Evolutionary conservation across 129 eudicot species (phyloP).

Genomic region (Cynara cardunculus): DNA sequence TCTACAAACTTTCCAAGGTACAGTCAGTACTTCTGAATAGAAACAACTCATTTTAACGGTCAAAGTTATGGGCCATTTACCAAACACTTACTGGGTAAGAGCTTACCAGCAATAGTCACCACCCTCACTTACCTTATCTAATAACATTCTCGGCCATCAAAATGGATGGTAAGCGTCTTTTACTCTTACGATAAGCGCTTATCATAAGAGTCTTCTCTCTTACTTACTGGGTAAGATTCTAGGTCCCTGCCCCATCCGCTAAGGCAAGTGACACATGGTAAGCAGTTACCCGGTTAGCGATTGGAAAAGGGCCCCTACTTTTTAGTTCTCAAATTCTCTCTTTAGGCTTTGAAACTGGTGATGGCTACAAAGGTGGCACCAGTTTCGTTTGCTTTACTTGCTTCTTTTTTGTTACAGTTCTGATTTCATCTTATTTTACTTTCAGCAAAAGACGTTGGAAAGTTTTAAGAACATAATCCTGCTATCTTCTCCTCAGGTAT

Average conservation of each 20-base stretch:
- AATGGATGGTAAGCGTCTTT: too few species aligned
- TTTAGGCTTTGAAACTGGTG: not conserved
- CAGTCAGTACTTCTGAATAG: not conserved
- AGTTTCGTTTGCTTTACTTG: not conserved
- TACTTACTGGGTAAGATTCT: too few species aligned
- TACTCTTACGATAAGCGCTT: too few species aligned
- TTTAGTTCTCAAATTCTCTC: not conserved
- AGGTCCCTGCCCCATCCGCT: too few species aligned
- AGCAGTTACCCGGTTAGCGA: not conserved
- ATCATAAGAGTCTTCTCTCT: too few species aligned
- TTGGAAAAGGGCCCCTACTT: not conserved
- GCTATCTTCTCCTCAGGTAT: conserved; percentile 96
- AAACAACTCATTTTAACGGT: conserved; percentile 14
- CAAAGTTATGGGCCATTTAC: not conserved
- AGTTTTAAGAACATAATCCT: conserved; percentile 78
- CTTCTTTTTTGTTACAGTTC: not conserved
- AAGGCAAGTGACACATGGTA: too few species aligned
- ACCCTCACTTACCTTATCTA: too few species aligned
- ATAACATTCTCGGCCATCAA: too few species aligned
- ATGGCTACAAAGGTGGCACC: not conserved
- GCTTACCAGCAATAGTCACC: too few species aligned
- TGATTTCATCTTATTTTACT: conserved; percentile 13
- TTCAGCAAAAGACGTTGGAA: conserved; percentile 92
- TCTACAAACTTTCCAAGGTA: conserved; percentile 93
- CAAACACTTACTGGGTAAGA: not conserved